Percentiles rank a stretch among this genome's conserved stretches.
Evolutionary conservation across 208 protist genomes (phyloP).

Genomic region (Acanthamoeba royreba): DNA sequence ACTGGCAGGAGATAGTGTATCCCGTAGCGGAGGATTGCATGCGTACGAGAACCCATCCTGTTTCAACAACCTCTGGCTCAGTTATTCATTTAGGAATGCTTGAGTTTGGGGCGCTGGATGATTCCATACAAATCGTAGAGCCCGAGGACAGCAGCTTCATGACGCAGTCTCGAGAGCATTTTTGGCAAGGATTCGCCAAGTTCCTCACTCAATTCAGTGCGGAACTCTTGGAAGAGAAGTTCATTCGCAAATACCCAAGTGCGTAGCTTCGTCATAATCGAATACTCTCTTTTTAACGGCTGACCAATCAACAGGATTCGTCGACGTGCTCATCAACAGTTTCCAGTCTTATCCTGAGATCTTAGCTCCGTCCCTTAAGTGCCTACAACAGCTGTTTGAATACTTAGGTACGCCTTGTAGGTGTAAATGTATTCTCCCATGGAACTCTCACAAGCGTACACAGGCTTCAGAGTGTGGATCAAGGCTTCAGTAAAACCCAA

Average conservation of each 20-base stretch:
- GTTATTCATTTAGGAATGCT: neutral
- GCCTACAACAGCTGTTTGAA: neutral
- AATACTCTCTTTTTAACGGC: neutral
- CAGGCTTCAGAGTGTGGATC: conserved; percentile 11
- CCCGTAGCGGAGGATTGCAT: neutral
- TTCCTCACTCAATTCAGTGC: neutral
- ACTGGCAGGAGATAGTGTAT: neutral
- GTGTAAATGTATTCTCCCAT: too few relatives aligned
- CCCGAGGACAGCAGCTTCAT: neutral
- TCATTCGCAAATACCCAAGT: neutral
- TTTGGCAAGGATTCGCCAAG: neutral
- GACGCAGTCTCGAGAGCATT: neutral
- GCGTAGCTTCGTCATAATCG: neutral
- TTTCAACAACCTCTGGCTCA: neutral
- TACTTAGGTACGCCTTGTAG: neutral
- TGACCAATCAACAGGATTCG: neutral
- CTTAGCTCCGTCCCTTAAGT: neutral
- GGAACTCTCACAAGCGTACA: too few relatives aligned
- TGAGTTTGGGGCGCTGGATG: neutral
- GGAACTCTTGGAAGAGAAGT: neutral
- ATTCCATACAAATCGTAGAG: neutral
- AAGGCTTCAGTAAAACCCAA: neutral
- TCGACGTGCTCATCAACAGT: neutral
- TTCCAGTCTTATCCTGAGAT: neutral
- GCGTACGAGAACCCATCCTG: neutral